Base-by-base conservation (phyloP, 306 rosid genomes). In the Castanea sativa region DNA sequence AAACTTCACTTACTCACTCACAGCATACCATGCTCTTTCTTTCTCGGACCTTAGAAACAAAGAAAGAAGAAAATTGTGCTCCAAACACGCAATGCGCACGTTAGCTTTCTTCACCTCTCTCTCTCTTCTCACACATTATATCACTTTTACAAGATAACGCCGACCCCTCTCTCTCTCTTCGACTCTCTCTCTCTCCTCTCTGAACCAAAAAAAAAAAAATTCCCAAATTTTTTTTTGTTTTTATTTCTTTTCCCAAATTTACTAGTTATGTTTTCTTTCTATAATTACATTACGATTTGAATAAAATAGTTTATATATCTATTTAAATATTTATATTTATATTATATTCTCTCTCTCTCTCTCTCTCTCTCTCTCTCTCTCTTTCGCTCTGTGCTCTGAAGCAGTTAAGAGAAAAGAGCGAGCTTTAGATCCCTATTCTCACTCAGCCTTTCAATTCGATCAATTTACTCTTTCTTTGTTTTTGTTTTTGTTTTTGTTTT, bases 361-460 rank as follows among this genome's bases (percentile, higher is more conserved):
- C 33, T 65, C 75, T 16, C 30, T 21, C 23, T 23, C 23, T 60
- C 33, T 65, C 75, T 16, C 30, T n/a, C 23, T 77, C 72, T 75
- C 13, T 83, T 18, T 89, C 63, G 75, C 78, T 78, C 80, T 80
- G 81, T 76, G 76, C 32, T 85, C 69, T 76, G 88, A 25, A 78
- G 88, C 72, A 58, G 87, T 86, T 79, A 83, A 83, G 89, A 77
- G 69, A 55, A 76, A 49, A 82, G 78, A 63, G 45, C 71, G 77
- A 81, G 83, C 75, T 2, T 38, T 38, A 89, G 99, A 95, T 95
- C 98, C 96, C 90, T 87, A 73, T 91, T 82, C 68, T 83, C 70
- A 81, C 82, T 74, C 75, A 49, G 82, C 82, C 78, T 76, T 74
- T 82, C 53, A 67, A 77, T 79, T 86, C 86, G 88, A 87, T 87